Evolutionary conservation across 225 moss, liverwort and hornwort species (phyloP).

Genomic region (Straminergon stramineum): DNA sequence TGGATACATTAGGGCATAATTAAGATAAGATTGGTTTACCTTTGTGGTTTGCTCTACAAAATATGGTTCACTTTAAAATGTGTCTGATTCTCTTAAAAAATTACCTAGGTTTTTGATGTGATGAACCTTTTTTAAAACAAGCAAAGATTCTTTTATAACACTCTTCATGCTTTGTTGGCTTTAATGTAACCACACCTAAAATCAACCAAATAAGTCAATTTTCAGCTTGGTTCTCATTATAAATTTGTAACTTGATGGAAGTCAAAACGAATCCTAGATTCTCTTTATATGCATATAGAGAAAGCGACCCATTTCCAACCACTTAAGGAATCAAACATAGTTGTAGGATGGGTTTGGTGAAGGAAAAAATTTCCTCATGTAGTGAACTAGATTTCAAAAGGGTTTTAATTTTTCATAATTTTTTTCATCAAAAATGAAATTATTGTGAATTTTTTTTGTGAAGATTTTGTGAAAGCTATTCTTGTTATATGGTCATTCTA

Average conservation of each 20-base stretch:
- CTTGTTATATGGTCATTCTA: no score
- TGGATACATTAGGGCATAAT: accelerated
- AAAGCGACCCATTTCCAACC: no score
- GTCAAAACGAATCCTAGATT: neutral
- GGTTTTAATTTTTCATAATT: no score
- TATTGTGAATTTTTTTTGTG: no score
- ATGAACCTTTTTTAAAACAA: accelerated
- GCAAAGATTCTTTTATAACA: neutral
- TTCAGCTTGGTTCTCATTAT: neutral
- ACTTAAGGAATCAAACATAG: no score
- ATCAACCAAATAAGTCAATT: neutral
- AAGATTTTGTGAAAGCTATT: no score
- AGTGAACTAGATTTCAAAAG: no score
- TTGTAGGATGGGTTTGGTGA: no score
- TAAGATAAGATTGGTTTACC: neutral
- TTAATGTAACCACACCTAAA: no score
- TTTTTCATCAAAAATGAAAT: no score
- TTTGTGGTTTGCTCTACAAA: accelerated
- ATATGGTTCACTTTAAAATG: no score
- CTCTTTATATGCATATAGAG: accelerated
- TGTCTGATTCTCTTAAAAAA: neutral
- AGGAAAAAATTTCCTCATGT: no score
- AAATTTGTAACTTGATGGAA: accelerated
- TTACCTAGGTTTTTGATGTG: neutral
- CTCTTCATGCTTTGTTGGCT: neutral